phyloP scores from a whole-genome alignment of 1,284 basidiomycete genomes.

The Malassezia japonica region DNA sequence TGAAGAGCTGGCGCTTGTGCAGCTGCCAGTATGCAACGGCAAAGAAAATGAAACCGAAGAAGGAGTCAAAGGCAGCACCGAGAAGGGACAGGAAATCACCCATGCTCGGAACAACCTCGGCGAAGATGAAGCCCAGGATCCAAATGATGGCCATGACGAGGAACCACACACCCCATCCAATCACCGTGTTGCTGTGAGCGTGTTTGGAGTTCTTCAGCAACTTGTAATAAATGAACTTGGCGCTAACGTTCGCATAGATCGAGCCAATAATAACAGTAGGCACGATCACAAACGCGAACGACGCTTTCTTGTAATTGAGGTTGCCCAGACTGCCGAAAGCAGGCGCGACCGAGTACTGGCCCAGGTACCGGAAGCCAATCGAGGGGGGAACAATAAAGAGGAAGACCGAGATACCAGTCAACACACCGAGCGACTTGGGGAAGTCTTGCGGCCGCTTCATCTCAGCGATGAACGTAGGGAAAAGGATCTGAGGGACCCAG shows the following conservation, averaged over 20 bases:
- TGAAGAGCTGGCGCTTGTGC: constrained; percentile 46
- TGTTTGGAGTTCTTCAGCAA: constrained; percentile 40
- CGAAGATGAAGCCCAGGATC: constrained; percentile 59
- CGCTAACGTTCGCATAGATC: constrained; percentile 41
- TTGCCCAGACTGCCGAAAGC: constrained; percentile 29
- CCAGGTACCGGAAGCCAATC: constrained; percentile 57
- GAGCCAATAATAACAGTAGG: constrained; percentile 48
- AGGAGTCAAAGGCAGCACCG: constrained; percentile 47
- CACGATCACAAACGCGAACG: constrained; percentile 44
- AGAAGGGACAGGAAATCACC: constrained; percentile 51
- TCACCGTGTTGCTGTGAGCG: constrained; percentile 53
- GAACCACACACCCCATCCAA: constrained; percentile 58
- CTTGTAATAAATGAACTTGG: constrained; percentile 43
- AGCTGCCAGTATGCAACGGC: constrained; percentile 51
- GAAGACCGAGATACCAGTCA: constrained; percentile 55
- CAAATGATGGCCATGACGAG: constrained; percentile 56
- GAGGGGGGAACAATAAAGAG: constrained; percentile 55
- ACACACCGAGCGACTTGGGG: constrained; percentile 53
- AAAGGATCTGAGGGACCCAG: constrained; percentile 58
- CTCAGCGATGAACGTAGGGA: constrained; percentile 54
- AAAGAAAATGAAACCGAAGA: constrained; percentile 52
- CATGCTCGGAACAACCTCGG: constrained; percentile 53
- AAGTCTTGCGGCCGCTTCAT: constrained; percentile 60
- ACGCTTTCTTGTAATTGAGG: constrained; percentile 34
- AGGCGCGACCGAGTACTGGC: constrained; percentile 37